Percentiles rank a stretch among this genome's conserved stretches.
These are phyloP conservation scores for Cladosporium austrohemisphaericum DNA, from an alignment of 2,329 filamentous ascomycete species.

Conservation along the genomic window DNA sequence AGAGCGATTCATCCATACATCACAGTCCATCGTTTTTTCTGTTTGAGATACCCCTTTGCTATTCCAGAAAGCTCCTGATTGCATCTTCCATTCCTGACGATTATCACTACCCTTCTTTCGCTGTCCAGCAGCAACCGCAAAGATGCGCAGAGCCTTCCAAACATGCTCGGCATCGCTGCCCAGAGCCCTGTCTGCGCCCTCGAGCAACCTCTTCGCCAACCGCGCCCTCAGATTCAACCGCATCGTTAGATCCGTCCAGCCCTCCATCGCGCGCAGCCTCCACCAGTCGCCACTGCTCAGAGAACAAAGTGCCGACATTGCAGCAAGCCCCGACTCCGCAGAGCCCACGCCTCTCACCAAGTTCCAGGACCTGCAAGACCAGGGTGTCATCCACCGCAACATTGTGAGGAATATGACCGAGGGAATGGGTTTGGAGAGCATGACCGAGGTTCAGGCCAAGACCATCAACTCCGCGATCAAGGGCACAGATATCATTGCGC, in stretches of 20 bases:
- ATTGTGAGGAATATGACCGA: constrained; percentile 66
- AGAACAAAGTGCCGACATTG: constrained; percentile 28
- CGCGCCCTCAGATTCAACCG: constrained; percentile 14
- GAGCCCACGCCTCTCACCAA: constrained; percentile 33
- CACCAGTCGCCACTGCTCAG: constrained; percentile 39
- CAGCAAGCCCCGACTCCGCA: constrained; percentile 22
- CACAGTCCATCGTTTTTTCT: constrained; percentile 8
- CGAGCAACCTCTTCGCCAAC: constrained; percentile 16
- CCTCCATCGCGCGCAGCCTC: constrained; percentile 21
- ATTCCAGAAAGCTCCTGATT: too few relatives aligned
- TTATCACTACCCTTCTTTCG: not conserved
- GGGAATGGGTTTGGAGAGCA: constrained; percentile 71
- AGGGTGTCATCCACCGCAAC: constrained; percentile 55
- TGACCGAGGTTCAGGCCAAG: constrained; percentile 88
- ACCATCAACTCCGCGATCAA: constrained; percentile 78
- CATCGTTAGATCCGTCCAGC: constrained; percentile 12
- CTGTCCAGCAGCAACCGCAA: constrained; percentile 1
- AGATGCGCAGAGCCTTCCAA: constrained; percentile 32
- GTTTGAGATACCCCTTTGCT: constrained; percentile 8
- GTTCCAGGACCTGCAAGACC: constrained; percentile 44
- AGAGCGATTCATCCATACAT: not conserved
- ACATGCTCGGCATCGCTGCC: constrained; percentile 29
- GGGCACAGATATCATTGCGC: constrained; percentile 79
- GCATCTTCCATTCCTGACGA: not conserved
- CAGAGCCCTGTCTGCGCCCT: constrained; percentile 20